Percentiles rank a stretch among this genome's conserved stretches.
phyloP scores from a whole-genome alignment of 352 stramenopile species.

The Phytophthora rubi region DNA sequence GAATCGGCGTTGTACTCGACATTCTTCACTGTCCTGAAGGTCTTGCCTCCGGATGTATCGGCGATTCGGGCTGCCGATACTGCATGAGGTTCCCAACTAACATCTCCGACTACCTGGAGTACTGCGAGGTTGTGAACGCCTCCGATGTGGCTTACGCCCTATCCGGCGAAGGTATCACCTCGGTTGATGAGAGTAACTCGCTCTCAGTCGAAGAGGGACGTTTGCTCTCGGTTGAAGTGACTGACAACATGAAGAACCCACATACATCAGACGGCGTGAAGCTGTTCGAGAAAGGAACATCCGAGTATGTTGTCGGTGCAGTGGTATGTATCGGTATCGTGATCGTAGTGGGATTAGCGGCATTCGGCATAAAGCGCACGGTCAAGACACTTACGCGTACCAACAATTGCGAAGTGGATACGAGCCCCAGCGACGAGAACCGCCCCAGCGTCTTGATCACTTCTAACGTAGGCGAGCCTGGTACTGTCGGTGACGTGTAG shows the following conservation, averaged over 20 bases:
- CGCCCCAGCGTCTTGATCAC: conserved; percentile 22
- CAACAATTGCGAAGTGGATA: conserved; percentile 14
- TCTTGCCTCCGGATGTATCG: conserved; percentile 33
- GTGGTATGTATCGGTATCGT: conserved; percentile 19
- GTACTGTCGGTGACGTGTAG: conserved; percentile 29
- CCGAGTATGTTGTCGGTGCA: conserved; percentile 3
- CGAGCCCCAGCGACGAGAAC: conserved; percentile 6
- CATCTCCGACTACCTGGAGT: conserved; percentile 34
- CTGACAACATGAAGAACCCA: conserved; percentile 1
- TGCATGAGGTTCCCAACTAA: conserved; percentile 40
- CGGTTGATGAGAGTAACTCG: background rate
- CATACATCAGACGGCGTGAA: background rate
- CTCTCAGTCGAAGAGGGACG: conserved; percentile 1
- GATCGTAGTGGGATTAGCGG: conserved; percentile 15
- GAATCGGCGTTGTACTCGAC: conserved; percentile 38
- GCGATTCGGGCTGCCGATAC: conserved; percentile 33
- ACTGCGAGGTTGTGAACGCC: conserved; percentile 30
- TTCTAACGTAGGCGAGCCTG: conserved; percentile 28
- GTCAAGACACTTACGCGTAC: conserved; percentile 3
- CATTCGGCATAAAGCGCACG: conserved; percentile 19
- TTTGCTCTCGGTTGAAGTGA: background rate
- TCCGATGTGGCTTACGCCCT: conserved; percentile 19
- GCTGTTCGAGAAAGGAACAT: background rate
- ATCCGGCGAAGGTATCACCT: conserved; percentile 9
- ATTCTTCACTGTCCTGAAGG: conserved; percentile 33